Evolutionary conservation across 257 asterid genomes (phyloP), one percentile per base, ranked within the genome.

Genomic region (Jacaranda copaia): DNA sequence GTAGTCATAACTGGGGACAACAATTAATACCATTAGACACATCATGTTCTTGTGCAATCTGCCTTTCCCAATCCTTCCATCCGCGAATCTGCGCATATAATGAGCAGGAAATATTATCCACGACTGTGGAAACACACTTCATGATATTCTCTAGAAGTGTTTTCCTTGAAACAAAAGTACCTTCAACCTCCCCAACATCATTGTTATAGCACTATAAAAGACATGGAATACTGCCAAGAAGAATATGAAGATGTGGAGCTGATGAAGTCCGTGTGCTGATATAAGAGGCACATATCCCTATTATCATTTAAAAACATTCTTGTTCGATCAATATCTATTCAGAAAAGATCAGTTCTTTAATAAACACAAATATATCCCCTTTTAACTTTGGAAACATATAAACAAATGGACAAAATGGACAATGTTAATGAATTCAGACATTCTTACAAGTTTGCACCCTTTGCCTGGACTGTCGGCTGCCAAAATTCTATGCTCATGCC

Each of bases 11-110:
- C 14, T 25, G 5, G 8, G 43, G 52, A 49, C 4, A 46, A 52
- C 0, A 61, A 58, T 0, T 3, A 15, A 35, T 87, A 91, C 96
- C 96, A 62, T 86, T 84, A 70, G 90, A 59, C 66, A 64, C 55
- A 20, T 83, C 89, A 45, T 83, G 66, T 25, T 88, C 84, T n/a
- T 64, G 48, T 55, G 77, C 77, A 56, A 79, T 76, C 69, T 87
- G 85, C 40, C 38, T 68, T 81, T 95, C 99, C 99, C 99, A 95
- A 2, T 80, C 91, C 81, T 91, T 95, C 99, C 99, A 95, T 65
- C 92, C 92, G 14, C 98, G 97, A 81, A 90, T 95, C 99, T 95
- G 78, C 75, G 79, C 43, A n/a, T n/a, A n/a, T n/a, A 39, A 55
- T 7, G 40, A 14, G 1, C 4, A 14, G 4, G 59, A 53, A 4